phyloP scores from a whole-genome alignment of 1,139 yeast genomes.

The Geotrichum armillariae region DNA sequence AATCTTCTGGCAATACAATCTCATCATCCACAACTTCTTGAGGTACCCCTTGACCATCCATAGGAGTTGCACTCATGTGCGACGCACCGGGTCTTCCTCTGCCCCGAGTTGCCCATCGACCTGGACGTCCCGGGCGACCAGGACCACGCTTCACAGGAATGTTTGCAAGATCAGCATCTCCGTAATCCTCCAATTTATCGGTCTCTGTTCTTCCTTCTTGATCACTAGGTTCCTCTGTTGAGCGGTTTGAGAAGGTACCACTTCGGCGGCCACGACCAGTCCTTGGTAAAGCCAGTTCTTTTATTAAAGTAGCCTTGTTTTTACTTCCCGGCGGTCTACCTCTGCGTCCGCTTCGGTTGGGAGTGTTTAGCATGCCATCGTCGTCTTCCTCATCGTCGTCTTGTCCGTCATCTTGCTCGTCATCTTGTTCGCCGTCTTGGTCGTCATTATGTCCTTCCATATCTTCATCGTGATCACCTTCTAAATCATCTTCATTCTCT shows the following conservation, averaged over 20 bases:
- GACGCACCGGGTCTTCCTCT: conserved; percentile 27
- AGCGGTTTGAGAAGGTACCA: conserved; percentile 16
- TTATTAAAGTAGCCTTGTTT: conserved; percentile 30
- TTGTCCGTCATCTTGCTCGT: too few species aligned
- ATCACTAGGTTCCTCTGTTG: conserved; percentile 30
- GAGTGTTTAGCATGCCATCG: conserved; percentile 21
- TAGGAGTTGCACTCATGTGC: conserved; percentile 30
- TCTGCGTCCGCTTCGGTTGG: conserved; percentile 28
- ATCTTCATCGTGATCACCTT: conserved; percentile 25
- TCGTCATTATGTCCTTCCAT: conserved; percentile 25
- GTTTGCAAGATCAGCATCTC: conserved; percentile 24
- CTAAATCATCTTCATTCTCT: conserved; percentile 27
- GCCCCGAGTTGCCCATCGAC: conserved; percentile 29
- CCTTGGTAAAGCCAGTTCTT: conserved; percentile 21
- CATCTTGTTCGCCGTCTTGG: conserved; percentile 21
- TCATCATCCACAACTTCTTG: conserved; percentile 73
- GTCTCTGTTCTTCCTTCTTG: conserved; percentile 26
- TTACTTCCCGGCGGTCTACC: conserved; percentile 41
- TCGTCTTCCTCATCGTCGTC: conserved; percentile 29
- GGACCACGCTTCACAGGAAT: conserved; percentile 27
- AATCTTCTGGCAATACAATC: conserved; percentile 75
- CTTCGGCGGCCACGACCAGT: conserved; percentile 17
- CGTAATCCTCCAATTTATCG: conserved; percentile 24
- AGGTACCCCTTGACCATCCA: conserved; percentile 48
- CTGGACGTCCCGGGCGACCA: conserved; percentile 30